Evolutionary conservation across 73 alveolate species (phyloP).

Genomic region (Blepharisma stoltei): DNA sequence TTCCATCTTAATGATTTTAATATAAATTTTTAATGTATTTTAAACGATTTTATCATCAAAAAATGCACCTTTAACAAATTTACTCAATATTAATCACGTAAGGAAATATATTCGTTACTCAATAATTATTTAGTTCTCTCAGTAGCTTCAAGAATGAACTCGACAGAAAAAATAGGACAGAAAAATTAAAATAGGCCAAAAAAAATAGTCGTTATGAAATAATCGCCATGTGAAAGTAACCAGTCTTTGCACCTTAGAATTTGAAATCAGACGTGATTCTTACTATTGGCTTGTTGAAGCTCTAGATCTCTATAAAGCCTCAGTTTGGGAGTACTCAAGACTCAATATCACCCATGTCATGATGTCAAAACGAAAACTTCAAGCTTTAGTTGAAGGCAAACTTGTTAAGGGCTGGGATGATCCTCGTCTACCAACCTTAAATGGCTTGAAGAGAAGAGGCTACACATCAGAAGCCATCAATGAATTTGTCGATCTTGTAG

Average conservation of each 20-base stretch:
- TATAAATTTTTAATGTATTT: no score
- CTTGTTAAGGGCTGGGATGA: slow-evolving; percentile 97
- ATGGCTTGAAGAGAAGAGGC: slow-evolving; percentile 98
- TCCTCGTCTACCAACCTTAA: slow-evolving; percentile 93
- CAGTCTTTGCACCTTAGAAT: slow-evolving; percentile 96
- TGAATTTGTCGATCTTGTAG: slow-evolving; percentile 90
- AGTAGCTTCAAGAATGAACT: no score
- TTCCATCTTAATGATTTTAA: no score
- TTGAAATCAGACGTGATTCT: slow-evolving; percentile 98
- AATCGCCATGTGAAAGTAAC: no score
- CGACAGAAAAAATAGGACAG: no score
- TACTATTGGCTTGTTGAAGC: slow-evolving; percentile 98
- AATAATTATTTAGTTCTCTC: no score
- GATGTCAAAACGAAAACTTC: slow-evolving; percentile 90
- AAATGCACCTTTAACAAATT: no score
- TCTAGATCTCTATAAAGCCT: slow-evolving; percentile 94
- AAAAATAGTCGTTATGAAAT: no score
- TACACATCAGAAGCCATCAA: slow-evolving; percentile 95
- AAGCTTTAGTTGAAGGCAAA: slow-evolving; percentile 75
- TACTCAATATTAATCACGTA: no score
- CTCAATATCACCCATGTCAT: slow-evolving; percentile 92
- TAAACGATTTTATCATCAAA: no score
- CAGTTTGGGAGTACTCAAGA: slow-evolving; percentile 98
- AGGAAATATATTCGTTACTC: no score
- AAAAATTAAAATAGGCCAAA: no score